phyloP scores from a whole-genome alignment of 208 protist species.

The Acanthamoeba sp. region DNA sequence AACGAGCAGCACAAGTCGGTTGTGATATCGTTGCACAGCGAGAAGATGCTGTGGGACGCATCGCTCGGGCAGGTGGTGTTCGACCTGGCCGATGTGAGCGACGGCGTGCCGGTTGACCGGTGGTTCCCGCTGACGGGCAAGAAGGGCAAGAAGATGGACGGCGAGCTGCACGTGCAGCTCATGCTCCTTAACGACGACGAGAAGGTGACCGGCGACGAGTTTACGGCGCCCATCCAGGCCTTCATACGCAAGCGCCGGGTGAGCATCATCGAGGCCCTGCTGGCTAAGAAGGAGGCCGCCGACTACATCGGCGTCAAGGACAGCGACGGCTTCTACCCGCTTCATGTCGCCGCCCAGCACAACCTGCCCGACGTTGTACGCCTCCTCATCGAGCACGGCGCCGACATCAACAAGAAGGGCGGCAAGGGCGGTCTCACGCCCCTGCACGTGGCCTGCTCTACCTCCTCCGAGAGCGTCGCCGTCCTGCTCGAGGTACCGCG shows the following conservation, averaged over 20 bases:
- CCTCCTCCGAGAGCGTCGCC: conserved; percentile 47
- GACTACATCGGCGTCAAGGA: conserved; percentile 46
- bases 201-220: conserved; percentile 61
- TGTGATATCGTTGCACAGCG: conserved; percentile 24
- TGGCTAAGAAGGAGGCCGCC: background rate
- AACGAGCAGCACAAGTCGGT: conserved; percentile 36
- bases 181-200: conserved; percentile 56
- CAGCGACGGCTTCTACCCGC: conserved; percentile 18
- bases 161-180: conserved; percentile 69
- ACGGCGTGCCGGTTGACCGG: conserved; percentile 10
- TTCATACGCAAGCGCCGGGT: conserved; percentile 67
- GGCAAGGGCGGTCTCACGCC: conserved; percentile 17
- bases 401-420: conserved; percentile 43
- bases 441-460: conserved; percentile 56
- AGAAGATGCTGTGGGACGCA: conserved; percentile 31
- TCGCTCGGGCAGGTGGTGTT: conserved; percentile 62
- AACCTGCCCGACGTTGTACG: conserved; percentile 55
- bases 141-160: conserved; percentile 53
- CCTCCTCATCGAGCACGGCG: conserved; percentile 50
- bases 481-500: conserved; percentile 34
- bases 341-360: conserved; percentile 49
- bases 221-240: conserved; percentile 39
- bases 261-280: conserved; percentile 1
- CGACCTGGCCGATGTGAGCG: conserved; percentile 37
- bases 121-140: conserved; percentile 43